A percentile compares a stretch with the other conserved stretches of the same genome.
Conservation (phyloP, 768 basidiomycete genomes). For the Peribolospora kevripleyi region DNA sequence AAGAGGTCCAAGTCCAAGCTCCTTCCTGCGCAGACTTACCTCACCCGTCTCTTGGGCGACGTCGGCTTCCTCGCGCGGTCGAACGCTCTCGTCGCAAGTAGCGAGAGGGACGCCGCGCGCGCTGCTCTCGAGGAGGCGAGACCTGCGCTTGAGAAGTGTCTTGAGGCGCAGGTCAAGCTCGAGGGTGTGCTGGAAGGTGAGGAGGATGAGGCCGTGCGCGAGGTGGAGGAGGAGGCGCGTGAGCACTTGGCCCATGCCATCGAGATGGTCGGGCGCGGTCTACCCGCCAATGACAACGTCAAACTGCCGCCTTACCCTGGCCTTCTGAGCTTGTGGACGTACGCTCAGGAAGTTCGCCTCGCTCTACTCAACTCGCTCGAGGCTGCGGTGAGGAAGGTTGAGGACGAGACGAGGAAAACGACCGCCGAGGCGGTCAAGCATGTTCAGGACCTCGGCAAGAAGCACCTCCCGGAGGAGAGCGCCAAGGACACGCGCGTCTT, state of each 20-base stretch:
- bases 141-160: conserved; percentile 75
- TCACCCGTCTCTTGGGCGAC: conserved; percentile 69
- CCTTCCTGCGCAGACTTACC: conserved; percentile 72
- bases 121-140: conserved; percentile 41
- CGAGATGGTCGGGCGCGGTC: conserved; percentile 11
- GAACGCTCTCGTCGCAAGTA: conserved; percentile 63
- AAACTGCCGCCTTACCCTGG: conserved; percentile 58
- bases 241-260: conserved; percentile 19
- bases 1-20: conserved; percentile 95
- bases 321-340: conserved; percentile 58
- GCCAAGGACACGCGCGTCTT: conserved; percentile 48
- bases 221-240: conserved; percentile 21
- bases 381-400: conserved; percentile 47
- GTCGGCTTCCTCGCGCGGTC: conserved; percentile 63
- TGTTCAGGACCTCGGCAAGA: conserved; percentile 45
- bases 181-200: conserved; percentile 59
- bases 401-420: conserved; percentile 52
- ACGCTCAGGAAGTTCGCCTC: conserved; percentile 51
- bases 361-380: conserved; percentile 62
- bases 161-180: conserved; percentile 40
- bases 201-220: conserved; percentile 35
- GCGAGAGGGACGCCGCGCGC: conserved; percentile 47
- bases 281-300: not conserved
- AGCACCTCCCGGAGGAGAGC: conserved; percentile 31
- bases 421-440: conserved; percentile 41